Evolutionary conservation across 768 basidiomycete species (phyloP), one percentile per base, ranked within the genome.

Genomic region (Suillus bovinus): DNA sequence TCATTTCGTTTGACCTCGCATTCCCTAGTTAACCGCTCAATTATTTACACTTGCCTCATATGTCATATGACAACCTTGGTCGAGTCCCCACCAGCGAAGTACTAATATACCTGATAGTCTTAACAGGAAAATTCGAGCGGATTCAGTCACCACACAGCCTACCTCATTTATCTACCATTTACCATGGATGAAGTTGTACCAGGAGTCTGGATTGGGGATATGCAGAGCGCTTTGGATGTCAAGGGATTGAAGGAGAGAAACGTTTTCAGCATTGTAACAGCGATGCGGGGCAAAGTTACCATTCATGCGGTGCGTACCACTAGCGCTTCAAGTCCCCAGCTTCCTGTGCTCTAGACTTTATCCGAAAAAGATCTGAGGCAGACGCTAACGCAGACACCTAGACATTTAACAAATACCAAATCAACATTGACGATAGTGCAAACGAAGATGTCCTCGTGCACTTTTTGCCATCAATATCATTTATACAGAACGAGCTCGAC

Each of bases 121-220:
- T 55, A 11, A 58, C 58, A 56, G 38, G 39, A 39, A 54, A 38
- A 4, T 22, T 34, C 4, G 13, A 29, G 22, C 55, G n/a, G 38
- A 31, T 14, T 57, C 33, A 53, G 22, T 31, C 33, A 34, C 33
- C 10, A 42, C 24, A 47, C 46, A 24, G 2, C 46, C 24, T 47
- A 6, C 20, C 11, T 59, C n/a, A 58, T 27, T 33, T 31, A 20
- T 20, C 54, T 39, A 38, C 54, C 38, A 38, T 36, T 29, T 27
- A 60, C 70, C 13, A 91, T 96, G 89, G 85, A 96, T 76, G 84
- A 94, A 75, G 81, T 96, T 38, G 81, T 91, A 17, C 86, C 86
- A 34, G 84, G 87, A 5, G 76, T 97, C 2, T 96, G 94, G 94
- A 84, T 97, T 27, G 94, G 94, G 9, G 85, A 93, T 77, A 75